Evolutionary conservation across 495 filamentous ascomycete species (phyloP).

Genomic region (Pyronema omphalodes): DNA sequence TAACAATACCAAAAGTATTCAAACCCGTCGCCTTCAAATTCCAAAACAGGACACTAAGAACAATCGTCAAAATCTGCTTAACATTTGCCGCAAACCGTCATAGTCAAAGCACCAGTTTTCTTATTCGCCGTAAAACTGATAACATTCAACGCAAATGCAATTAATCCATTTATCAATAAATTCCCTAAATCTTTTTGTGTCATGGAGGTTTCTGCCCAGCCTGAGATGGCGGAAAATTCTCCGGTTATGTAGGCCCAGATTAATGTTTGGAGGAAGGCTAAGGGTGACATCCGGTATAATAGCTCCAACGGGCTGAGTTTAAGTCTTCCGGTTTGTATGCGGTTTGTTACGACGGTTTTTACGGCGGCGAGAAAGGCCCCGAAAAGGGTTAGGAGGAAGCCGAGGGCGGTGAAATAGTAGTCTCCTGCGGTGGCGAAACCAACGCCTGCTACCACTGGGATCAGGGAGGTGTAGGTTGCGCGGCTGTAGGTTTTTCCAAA

Average conservation of each 20-base stretch:
- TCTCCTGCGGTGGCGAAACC: conserved; percentile 38
- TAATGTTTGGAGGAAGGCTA: conserved; percentile 34
- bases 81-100: conserved; percentile 39
- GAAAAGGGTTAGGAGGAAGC: conserved; percentile 35
- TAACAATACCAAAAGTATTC: conserved; percentile 30
- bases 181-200: conserved; percentile 14
- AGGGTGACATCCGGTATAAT: conserved; percentile 36
- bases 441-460: conserved; percentile 39
- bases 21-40: conserved; percentile 30
- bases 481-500: conserved; percentile 32
- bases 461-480: conserved; percentile 36
- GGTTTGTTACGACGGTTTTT: conserved; percentile 40
- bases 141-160: conserved; percentile 38
- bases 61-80: conserved; percentile 40
- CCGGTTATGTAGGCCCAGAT: conserved; percentile 32
- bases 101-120: conserved; percentile 36
- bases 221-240: conserved; percentile 26
- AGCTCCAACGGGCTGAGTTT: conserved; percentile 35
- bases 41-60: conserved; percentile 36
- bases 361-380: conserved; percentile 36
- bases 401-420: conserved; percentile 36
- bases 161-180: conserved; percentile 30
- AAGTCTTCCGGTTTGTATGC: conserved; percentile 35
- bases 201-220: conserved; percentile 7
- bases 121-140: conserved; percentile 39